Base-by-base conservation (phyloP, 1,284 basidiomycete genomes). In the Ustilago loliicola region DNA sequence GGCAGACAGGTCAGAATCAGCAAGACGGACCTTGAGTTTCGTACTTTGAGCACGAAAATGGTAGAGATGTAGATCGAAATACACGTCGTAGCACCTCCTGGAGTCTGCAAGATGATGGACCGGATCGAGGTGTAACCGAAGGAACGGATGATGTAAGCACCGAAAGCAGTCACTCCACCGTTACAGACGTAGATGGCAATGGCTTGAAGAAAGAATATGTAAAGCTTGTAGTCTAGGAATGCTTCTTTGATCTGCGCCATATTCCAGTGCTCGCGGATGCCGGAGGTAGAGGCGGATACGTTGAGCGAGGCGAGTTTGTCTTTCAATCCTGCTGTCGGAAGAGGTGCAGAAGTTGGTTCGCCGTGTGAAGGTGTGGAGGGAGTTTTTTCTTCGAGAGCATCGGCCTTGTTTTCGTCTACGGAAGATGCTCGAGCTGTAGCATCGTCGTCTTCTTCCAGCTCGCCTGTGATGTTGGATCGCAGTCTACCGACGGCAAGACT, bases 81-180 rank as follows among this genome's bases (percentile, higher is more conserved):
- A 40, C 82, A 84, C 7, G 89, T 89, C 10, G 88, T 85, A 7
- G 86, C 87, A 2, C 89, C 85, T 13, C 80, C 82, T 1, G 85
- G 85, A 9, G 84, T 83, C n/a, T 81, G 77, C n/a, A 89, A 82
- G 7, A 88, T 87, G 65, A 88, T 88, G 2, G 87, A 86, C 40
- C 87, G 84, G 1, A 89, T 80, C 2, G 86, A 81, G 1, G 86
- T 85, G 82, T 88, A 89, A 6, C 89, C 89, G 54, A 89, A 88
- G 9, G 65, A 63, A 47, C 74, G 76, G 81, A 89, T 87, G 72
- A 89, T 88, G 51, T 87, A 78, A 0, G 88, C 86, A 6, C 88
- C 88, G 66, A 89, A 89, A 0, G 87, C 88, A 0, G 87, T 88
- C 2, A 87, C 87, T 19, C 83, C 87, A 5, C 87, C 87, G 63